phyloP scores from a whole-genome alignment of 139 green algal species.

The Spirogloea muscicola region DNA sequence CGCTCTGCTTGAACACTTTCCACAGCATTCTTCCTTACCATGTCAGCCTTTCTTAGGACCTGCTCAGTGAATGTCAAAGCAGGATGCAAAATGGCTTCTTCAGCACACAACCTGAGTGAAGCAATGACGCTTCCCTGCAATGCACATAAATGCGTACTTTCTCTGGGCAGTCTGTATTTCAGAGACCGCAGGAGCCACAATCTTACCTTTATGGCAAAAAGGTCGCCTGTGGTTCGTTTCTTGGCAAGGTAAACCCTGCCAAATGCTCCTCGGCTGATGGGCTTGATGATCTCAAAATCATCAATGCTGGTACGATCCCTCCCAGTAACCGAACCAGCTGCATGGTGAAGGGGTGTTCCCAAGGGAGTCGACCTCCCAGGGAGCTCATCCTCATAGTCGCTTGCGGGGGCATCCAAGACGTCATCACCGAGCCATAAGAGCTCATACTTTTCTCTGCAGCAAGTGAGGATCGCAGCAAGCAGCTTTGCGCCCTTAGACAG shows the following conservation, averaged over 20 bases:
- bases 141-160: no score
- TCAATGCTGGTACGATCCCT: conserved; percentile 51
- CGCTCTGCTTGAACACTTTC: conserved; percentile 83
- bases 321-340: neutral
- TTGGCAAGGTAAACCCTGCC: conserved; percentile 87
- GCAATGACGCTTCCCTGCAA: no score
- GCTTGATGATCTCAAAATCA: conserved; percentile 95
- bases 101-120: neutral
- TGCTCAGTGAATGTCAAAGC: conserved; percentile 33
- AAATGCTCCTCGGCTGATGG: conserved; percentile 85
- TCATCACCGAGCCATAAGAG: neutral
- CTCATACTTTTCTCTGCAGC: neutral
- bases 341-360: neutral
- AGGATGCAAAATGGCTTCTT: neutral
- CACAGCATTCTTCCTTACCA: conserved; percentile 94
- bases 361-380: neutral
- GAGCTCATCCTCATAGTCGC: neutral
- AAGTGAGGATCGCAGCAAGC: neutral
- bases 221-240: conserved; percentile 74
- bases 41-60: conserved; percentile 88
- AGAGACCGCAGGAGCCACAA: neutral
- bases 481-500: neutral
- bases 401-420: neutral
- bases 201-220: conserved; percentile 73
- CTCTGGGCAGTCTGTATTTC: neutral